Conservation (phyloP, 2,329 filamentous ascomycete species). For the Aspergillus caelatus region DNA sequence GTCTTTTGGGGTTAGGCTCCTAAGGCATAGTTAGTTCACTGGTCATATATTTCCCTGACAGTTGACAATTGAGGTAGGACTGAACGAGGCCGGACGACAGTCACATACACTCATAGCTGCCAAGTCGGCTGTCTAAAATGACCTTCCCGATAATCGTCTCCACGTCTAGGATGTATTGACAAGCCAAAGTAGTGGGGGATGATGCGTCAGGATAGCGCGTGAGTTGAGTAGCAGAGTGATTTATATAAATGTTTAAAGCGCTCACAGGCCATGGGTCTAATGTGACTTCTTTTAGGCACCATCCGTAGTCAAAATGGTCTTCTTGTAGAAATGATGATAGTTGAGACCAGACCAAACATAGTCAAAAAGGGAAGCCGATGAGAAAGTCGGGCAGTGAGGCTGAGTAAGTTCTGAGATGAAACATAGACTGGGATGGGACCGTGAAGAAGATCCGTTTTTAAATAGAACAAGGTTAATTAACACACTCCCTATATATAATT, state of each 20-base stretch:
- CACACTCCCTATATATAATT: background rate
- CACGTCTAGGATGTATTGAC: background rate
- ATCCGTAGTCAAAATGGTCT: background rate
- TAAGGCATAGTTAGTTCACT: slow-evolving; percentile 2
- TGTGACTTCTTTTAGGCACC: background rate
- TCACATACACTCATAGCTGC: background rate
- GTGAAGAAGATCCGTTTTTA: background rate
- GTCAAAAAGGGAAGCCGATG: background rate
- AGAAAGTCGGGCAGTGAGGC: background rate
- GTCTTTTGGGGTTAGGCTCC: slow-evolving; percentile 14
- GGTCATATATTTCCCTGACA: background rate
- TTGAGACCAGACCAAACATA: background rate
- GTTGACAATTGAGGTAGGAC: background rate
- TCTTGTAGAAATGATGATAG: background rate
- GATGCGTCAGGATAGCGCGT: background rate
- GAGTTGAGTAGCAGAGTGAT: background rate
- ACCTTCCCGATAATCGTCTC: background rate
- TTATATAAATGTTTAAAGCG: background rate
- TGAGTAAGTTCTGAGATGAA: background rate
- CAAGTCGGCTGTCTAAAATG: background rate
- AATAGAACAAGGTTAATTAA: background rate
- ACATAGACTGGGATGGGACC: background rate
- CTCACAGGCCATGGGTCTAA: background rate
- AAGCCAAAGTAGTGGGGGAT: background rate
- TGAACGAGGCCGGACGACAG: background rate